These are phyloP conservation scores for Kwoniella bestiolae DNA, from an alignment of 768 basidiomycete species.

Conservation along the genomic window DNA sequence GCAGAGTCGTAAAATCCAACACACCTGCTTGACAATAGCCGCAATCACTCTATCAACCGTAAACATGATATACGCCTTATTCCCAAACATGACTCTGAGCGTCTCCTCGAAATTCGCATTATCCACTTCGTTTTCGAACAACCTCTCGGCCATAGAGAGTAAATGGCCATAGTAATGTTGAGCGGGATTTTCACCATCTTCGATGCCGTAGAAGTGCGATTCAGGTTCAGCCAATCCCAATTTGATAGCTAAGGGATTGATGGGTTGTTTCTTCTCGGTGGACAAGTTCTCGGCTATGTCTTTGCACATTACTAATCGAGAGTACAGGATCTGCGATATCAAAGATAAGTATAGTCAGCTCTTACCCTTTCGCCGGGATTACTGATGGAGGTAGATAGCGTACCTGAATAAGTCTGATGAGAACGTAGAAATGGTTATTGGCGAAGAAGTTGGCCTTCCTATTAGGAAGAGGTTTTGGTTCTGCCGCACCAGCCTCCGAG, in stretches of 20 bases:
- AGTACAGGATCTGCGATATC: conserved; percentile 76
- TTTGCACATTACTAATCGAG: conserved; percentile 83
- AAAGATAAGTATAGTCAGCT: conserved; percentile 22
- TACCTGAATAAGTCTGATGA: conserved; percentile 88
- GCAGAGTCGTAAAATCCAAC: conserved; percentile 63
- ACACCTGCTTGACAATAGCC: conserved; percentile 89
- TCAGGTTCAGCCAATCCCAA: conserved; percentile 77
- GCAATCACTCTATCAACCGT: conserved; percentile 91
- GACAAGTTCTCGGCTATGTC: conserved; percentile 74
- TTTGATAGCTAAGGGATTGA: conserved; percentile 75
- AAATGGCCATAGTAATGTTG: conserved; percentile 84
- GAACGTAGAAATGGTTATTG: conserved; percentile 89
- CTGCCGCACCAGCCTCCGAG: conserved; percentile 22
- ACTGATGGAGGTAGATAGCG: no score
- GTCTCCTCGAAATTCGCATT: conserved; percentile 92
- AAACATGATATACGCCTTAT: conserved; percentile 85
- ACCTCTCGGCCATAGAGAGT: conserved; percentile 85
- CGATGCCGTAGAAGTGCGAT: conserved; percentile 48
- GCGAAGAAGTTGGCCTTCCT: conserved; percentile 69
- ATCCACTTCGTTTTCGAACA: conserved; percentile 92
- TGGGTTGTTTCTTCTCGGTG: conserved; percentile 58
- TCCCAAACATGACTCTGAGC: conserved; percentile 71
- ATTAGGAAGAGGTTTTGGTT: conserved; percentile 21
- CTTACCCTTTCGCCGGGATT: no score
- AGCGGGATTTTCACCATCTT: conserved; percentile 60